Evolutionary conservation across 208 protist species (phyloP).

Genomic region (Trypanosoma lewisi): DNA sequence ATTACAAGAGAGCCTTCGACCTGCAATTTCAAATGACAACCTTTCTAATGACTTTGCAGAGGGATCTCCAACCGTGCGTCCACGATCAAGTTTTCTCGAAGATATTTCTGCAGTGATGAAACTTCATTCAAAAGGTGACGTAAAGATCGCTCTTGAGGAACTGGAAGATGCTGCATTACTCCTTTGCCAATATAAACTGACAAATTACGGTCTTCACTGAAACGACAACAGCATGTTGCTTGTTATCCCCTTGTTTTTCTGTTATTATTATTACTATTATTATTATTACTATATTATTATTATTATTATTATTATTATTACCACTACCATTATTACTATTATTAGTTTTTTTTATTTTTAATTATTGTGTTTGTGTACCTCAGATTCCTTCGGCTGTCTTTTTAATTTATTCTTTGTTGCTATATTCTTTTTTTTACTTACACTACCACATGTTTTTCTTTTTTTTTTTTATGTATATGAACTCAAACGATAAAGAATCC

Average conservation of each 20-base stretch:
- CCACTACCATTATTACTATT: too few relatives aligned
- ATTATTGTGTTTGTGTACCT: too few relatives aligned
- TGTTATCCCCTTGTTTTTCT: background rate
- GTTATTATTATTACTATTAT: conserved; percentile 5
- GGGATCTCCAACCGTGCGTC: background rate
- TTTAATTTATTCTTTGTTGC: too few relatives aligned
- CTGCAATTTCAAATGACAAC: background rate
- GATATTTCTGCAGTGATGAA: conserved; percentile 52
- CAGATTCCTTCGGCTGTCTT: too few relatives aligned
- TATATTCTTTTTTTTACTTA: too few relatives aligned
- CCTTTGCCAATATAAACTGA: conserved; percentile 59
- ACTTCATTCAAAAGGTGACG: conserved; percentile 31
- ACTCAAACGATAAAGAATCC: too few relatives aligned
- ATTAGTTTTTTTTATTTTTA: too few relatives aligned
- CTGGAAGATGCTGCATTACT: conserved; percentile 52
- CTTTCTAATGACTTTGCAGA: background rate
- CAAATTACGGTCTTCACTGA: conserved; percentile 44
- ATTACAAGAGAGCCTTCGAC: conserved; percentile 17
- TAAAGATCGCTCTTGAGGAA: conserved; percentile 39
- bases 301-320: too few relatives aligned
- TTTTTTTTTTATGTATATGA: conserved; percentile 23
- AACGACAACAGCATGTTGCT: background rate
- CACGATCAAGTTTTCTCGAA: conserved; percentile 37
- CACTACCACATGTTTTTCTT: too few relatives aligned
- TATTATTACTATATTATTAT: too few relatives aligned